A percentile compares a stretch with the other conserved stretches of the same genome.
These are phyloP conservation scores for Collybia nuda DNA, from an alignment of 768 basidiomycete genomes.

Conservation along the genomic window DNA sequence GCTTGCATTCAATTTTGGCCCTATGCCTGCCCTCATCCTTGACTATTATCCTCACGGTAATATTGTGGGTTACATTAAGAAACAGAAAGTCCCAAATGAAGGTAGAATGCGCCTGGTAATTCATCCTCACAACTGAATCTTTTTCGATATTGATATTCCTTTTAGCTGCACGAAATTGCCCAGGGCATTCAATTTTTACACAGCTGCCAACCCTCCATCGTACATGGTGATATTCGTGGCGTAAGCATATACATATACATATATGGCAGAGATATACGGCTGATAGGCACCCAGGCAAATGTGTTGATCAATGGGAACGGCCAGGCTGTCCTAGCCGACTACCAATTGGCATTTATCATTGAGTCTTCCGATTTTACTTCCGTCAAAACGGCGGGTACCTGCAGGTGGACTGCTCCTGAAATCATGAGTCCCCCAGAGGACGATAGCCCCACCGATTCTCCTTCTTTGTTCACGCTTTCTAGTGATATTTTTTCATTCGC, in stretches of 20 bases:
- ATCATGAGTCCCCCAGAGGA: conserved; percentile 20
- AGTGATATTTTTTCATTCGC: conserved; percentile 26
- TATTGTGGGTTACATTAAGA: conserved; percentile 17
- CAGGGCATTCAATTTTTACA: too few relatives aligned
- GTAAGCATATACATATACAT: conserved; percentile 6
- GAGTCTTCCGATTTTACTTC: conserved; percentile 19
- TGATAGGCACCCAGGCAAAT: conserved; percentile 18
- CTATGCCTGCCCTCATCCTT: conserved; percentile 23
- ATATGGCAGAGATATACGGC: neutral
- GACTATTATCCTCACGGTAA: conserved; percentile 20
- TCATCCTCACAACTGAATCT: neutral
- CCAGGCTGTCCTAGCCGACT: conserved; percentile 25
- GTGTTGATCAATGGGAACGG: conserved; percentile 21
- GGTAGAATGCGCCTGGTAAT: conserved; percentile 7
- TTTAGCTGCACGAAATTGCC: too few relatives aligned
- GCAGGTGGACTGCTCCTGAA: conserved; percentile 32
- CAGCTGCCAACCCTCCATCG: too few relatives aligned
- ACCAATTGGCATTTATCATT: conserved; percentile 22
- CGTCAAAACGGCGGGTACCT: conserved; percentile 18
- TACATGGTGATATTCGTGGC: conserved; percentile 25
- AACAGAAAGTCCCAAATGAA: neutral
- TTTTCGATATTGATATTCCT: conserved; percentile 13
- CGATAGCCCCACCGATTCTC: conserved; percentile 1
- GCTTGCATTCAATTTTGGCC: conserved; percentile 11
- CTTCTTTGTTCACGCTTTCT: conserved; percentile 6